These are phyloP conservation scores for Coniochaeta sp. DNA, from an alignment of 2,329 filamentous ascomycete species.

Conservation along the genomic window DNA sequence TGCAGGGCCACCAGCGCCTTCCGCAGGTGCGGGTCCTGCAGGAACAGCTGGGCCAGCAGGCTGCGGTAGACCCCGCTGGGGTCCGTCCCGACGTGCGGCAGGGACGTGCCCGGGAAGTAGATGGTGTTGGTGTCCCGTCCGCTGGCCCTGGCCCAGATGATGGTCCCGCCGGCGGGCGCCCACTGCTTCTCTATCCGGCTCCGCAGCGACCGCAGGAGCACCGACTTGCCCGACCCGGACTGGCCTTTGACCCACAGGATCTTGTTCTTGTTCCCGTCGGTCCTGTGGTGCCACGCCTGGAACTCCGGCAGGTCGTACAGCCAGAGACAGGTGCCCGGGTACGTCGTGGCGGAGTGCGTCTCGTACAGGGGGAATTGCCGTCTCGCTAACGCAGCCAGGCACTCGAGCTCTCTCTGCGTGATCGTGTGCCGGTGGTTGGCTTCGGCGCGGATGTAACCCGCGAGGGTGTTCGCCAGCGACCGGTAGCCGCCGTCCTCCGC, in stretches of 20 bases:
- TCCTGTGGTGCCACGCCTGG: constrained; percentile 21
- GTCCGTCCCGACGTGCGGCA: constrained; percentile 8
- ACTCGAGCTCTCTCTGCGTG: constrained; percentile 9
- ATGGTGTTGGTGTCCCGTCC: constrained; percentile 13
- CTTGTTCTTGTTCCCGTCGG: constrained; percentile 15
- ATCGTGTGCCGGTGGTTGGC: constrained; percentile 5
- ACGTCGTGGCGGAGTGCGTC: constrained; percentile 11
- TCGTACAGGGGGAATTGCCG: constrained; percentile 7
- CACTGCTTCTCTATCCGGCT: constrained; percentile 18
- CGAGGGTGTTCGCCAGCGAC: constrained; percentile 14
- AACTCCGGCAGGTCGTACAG: constrained; percentile 23
- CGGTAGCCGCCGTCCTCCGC: constrained; percentile 18
- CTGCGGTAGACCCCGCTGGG: constrained; percentile 19
- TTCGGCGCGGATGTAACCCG: constrained; percentile 14
- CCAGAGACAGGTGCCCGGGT: constrained; percentile 23
- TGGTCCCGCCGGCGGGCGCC: constrained; percentile 15
- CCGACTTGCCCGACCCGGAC: constrained; percentile 23
- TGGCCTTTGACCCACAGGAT: constrained; percentile 23
- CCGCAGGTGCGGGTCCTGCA: constrained; percentile 19
- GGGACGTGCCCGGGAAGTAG: constrained; percentile 9
- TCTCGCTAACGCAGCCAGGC: constrained; percentile 13
- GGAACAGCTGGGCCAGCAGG: constrained; percentile 21
- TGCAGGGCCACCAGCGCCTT: constrained; percentile 14
- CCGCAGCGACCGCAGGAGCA: constrained; percentile 19
- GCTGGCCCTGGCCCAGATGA: constrained; percentile 17